Percentiles rank a stretch among this genome's conserved stretches.
phyloP scores from a whole-genome alignment of 345 rosid species.

The Corchorus capsularis region DNA sequence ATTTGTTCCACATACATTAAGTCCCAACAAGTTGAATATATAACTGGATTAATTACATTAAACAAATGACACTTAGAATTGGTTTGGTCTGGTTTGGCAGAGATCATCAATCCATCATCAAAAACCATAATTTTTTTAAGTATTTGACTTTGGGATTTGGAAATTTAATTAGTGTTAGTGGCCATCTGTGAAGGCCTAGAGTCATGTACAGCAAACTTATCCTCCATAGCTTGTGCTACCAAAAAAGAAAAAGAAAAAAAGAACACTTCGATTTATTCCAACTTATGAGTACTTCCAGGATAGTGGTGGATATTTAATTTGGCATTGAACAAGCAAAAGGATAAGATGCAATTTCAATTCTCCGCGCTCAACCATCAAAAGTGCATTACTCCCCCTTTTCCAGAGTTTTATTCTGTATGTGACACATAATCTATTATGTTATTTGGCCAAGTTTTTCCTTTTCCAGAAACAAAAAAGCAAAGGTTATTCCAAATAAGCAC shows the following conservation, averaged over 20 bases:
- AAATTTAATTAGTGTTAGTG: neutral
- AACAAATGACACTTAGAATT: neutral
- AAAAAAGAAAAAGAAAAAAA: too few species aligned
- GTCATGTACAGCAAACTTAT: neutral
- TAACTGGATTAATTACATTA: neutral
- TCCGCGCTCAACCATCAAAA: slow-evolving; percentile 15
- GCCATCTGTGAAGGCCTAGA: neutral
- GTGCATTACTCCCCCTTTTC: neutral
- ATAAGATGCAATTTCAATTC: neutral
- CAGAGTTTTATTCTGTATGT: neutral
- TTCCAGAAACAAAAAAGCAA: too few species aligned
- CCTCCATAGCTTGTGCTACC: neutral
- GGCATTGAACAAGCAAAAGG: neutral
- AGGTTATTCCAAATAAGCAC: too few species aligned
- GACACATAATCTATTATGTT: neutral
- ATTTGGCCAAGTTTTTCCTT: neutral
- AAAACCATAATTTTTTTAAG: neutral
- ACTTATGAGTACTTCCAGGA: neutral
- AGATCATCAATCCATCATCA: neutral
- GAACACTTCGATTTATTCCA: neutral
- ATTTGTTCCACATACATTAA: slow-evolving; percentile 13
- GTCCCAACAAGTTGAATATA: neutral
- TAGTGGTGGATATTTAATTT: slow-evolving; percentile 7
- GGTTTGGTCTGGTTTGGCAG: slow-evolving; percentile 2
- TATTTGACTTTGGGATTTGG: slow-evolving; percentile 5